Evolutionary conservation across 2,329 filamentous ascomycete genomes (phyloP), one percentile per base, ranked within the genome.

Genomic region (Fusarium beomiforme): DNA sequence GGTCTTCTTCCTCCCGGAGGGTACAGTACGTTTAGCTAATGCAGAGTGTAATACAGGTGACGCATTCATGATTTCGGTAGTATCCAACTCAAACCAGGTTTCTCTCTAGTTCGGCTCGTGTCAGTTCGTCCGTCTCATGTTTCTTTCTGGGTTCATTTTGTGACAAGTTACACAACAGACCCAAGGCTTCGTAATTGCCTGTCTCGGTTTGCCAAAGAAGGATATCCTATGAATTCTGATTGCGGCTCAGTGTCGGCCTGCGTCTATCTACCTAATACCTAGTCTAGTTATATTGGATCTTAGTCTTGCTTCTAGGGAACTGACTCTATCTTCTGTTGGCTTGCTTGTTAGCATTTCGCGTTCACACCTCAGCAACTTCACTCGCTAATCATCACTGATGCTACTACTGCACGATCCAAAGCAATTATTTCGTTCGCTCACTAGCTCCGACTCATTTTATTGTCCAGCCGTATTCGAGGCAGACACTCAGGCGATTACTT

Each of bases 391-490:
- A 64, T 36, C 41, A 16, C 37, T 46, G 44, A 26, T 58, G 9
- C 24, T 47, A 29, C 44, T 47, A 39, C 64, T 69, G 56, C 61
- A 67, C 37, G 49, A 43, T 24, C 56, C 57, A 65, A 67, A 64
- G 54, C 67, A 44, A 66, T 59, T 50, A 64, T 70, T 50, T 69
- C 51, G 46, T 49, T 72, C 47, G n/a, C 53, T 66, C 46, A 55
- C 53, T 69, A 66, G 65, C 63, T 62, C 54, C 66, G 54, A 56
- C 55, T 69, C 54, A 60, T 64, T 63, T 68, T 42, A 50, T 44
- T 44, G 14, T 62, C 43, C 29, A 29, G 37, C 37, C 37, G 37
- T 39, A 33, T 37, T 26, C 23, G n/a, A n/a, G n/a, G 24, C 29
- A 34, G 21, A 50, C 46, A 7, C 16, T 23, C 29, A n/a, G n/a